Evolutionary conservation across 805 yeast genomes (phyloP), one percentile per base, ranked within the genome.

Genomic region (Spathaspora arborariae): DNA sequence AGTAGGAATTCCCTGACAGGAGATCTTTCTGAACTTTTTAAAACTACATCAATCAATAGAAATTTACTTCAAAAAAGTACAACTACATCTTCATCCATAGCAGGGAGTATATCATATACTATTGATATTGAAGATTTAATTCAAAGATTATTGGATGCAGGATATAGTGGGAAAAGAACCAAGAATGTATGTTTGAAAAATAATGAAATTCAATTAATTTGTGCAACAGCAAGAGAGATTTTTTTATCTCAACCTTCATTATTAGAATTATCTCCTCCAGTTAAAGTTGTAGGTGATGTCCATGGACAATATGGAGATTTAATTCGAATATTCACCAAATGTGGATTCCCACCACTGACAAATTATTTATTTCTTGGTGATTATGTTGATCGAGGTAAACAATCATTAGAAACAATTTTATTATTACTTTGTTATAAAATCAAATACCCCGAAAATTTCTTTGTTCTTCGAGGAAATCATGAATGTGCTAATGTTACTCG

Each of bases 361-460:
- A 94, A 94, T 65, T 94, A 90, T 67, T 70, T 94, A 54, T 92
- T 94, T 58, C 68, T 94, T 41, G 99, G 99, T 22, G 99, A 94
- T 68, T 94, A 94, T 65, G 99, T 94, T 41, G 99, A 94, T 69
- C 79, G 99, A 55, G 99, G 99, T 48, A 94, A 94, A 66, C 99
- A 94, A 68, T 85, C 95, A 3, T 71, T 94, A 47, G 99, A 94
- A 64, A 94, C 99, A 0, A 90, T 94, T 19, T 70, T 92, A 50
- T 72, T 94, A 42, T 72, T 94, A 50, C 74, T 94, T 44, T 91
- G 97, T 66, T 94, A 89, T 72, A 94, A 94, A 65, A 91, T 94
- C 66, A 92, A 92, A 65, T 92, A 90, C 59, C 98, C 99, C 0
- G 97, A 94, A 60, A 92, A 92, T 68, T 91, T 94, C 65, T 94